Percentiles rank a stretch among this genome's conserved stretches.
phyloP scores from a whole-genome alignment of 1,139 yeast genomes.

The Pichia sp. region DNA sequence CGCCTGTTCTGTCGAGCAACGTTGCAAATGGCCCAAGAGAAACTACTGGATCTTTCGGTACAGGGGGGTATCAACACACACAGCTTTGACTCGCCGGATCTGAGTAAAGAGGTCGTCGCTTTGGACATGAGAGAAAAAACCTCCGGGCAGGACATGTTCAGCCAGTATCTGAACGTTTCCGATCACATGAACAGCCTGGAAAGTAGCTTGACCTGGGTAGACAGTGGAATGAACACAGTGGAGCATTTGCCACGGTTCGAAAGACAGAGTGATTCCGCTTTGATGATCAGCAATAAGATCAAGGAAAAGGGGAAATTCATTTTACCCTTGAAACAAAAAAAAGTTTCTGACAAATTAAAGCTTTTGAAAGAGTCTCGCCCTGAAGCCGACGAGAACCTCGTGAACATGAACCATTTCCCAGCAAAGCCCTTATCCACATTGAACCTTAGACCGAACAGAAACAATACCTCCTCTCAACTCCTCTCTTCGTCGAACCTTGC shows the following conservation, averaged over 20 bases:
- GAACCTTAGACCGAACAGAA: background rate
- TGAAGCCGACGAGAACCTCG: background rate
- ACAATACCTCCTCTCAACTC: background rate
- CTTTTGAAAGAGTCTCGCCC: background rate
- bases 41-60: background rate
- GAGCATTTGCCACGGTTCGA: background rate
- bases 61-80: background rate
- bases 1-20: too few species aligned
- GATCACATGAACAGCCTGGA: background rate
- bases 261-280: background rate
- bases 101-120: background rate
- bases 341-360: background rate
- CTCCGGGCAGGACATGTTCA: background rate
- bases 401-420: background rate
- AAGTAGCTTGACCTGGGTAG: background rate
- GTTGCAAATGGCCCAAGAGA: background rate
- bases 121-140: background rate
- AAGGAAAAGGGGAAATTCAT: background rate
- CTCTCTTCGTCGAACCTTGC: too few species aligned
- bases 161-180: background rate
- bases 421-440: background rate
- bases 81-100: background rate
- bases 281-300: background rate
- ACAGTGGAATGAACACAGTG: background rate
- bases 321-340: slow-evolving; percentile 2